Evolutionary conservation across 345 rosid genomes (phyloP).

Genomic region (Crucihimalaya himalaica): DNA sequence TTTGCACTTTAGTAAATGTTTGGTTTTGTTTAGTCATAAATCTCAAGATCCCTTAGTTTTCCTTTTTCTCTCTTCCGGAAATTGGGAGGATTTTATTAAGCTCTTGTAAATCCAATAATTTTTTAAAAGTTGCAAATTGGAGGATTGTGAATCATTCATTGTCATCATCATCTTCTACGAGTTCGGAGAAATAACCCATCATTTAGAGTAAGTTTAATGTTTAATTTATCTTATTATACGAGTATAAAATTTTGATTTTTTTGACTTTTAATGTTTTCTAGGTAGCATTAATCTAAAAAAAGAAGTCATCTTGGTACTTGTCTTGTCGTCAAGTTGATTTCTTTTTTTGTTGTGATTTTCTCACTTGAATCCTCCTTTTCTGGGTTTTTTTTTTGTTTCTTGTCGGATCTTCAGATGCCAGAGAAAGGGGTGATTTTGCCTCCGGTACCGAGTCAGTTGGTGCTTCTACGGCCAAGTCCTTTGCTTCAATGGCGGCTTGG

Average conservation of each 20-base stretch:
- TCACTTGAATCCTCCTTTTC: neutral
- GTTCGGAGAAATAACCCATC: neutral
- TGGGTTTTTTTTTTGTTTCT: neutral
- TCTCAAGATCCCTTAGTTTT: neutral
- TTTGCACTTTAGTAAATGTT: neutral
- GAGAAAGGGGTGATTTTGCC: conserved; percentile 53
- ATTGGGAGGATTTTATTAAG: conserved; percentile 14
- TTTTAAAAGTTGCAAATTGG: too few species aligned
- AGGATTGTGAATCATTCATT: conserved; percentile 7
- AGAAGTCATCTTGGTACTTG: conserved; percentile 29
- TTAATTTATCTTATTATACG: neutral
- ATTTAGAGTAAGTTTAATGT: conserved; percentile 35
- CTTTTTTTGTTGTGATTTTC: neutral
- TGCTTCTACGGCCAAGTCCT: conserved; percentile 45
- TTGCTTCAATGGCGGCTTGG: conserved; percentile 74
- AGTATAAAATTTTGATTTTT: neutral
- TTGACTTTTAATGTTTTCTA: conserved; percentile 27
- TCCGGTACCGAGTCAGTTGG: conserved; percentile 38
- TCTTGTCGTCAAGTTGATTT: conserved; percentile 37
- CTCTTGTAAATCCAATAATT: neutral
- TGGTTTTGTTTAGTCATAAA: neutral
- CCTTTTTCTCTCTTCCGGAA: neutral
- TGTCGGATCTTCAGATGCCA: conserved; percentile 53
- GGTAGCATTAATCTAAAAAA: conserved; percentile 20
- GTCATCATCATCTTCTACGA: conserved; percentile 15